phyloP scores from a whole-genome alignment of 1,139 yeast species.

The Protomyces arabidopsidicola region DNA sequence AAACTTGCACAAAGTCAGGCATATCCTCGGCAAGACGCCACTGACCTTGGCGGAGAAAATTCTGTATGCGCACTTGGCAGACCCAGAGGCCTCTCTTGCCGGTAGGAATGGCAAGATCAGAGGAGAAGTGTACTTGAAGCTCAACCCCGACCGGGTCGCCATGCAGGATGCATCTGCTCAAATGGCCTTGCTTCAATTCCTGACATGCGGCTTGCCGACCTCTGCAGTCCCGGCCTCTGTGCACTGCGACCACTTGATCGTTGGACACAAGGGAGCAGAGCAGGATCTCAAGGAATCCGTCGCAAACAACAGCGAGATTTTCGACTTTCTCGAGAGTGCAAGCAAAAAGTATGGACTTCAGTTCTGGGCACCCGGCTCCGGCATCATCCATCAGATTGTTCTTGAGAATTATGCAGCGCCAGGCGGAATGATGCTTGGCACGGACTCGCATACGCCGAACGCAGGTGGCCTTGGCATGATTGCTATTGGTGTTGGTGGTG shows the following conservation, averaged over 20 bases:
- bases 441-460: conserved; percentile 96
- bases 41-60: conserved; percentile 91
- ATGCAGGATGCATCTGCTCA: conserved; percentile 99
- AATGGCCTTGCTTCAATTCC: conserved; percentile 92
- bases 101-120: conserved; percentile 56
- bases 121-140: conserved; percentile 79
- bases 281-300: conserved; percentile 69
- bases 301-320: conserved; percentile 85
- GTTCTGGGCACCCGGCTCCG: conserved; percentile 99
- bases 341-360: conserved; percentile 91
- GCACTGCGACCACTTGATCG: conserved; percentile 96
- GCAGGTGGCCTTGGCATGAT: conserved; percentile 97
- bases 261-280: conserved; percentile 87
- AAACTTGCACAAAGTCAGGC: conserved; percentile 59
- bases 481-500: conserved; percentile 98
- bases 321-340: conserved; percentile 84
- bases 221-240: conserved; percentile 92
- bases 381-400: conserved; percentile 95
- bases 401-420: conserved; percentile 93
- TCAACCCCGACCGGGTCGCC: conserved; percentile 96
- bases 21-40: conserved; percentile 55
- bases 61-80: conserved; percentile 79
- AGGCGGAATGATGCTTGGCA: conserved; percentile 97
- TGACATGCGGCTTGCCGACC: conserved; percentile 84
- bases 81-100: conserved; percentile 74